Conservation (phyloP, 2,329 filamentous ascomycete genomes). For the Neopestalotiopsis sp. region DNA sequence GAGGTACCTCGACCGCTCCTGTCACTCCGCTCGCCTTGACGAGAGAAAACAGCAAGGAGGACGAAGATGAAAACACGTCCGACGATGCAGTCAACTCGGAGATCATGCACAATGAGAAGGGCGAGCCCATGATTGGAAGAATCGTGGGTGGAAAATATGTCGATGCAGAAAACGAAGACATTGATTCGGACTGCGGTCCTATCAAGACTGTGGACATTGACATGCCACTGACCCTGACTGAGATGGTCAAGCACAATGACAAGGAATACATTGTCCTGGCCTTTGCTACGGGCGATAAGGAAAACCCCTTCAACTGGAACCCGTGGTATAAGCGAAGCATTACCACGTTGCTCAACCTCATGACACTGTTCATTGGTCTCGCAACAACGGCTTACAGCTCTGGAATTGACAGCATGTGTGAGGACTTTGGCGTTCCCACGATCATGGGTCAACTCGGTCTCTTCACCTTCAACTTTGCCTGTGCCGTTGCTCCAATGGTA, state of each 20-base stretch:
- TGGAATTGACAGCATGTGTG: constrained; percentile 51
- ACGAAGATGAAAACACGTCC: constrained; percentile 10
- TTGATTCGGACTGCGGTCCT: constrained; percentile 40
- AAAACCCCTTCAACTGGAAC: constrained; percentile 60
- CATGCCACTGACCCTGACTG: constrained; percentile 53
- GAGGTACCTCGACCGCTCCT: constrained; percentile 5
- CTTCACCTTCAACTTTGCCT: constrained; percentile 55
- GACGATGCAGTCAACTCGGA: constrained; percentile 9
- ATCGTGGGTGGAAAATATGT: constrained; percentile 45
- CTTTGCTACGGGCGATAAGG: constrained; percentile 50
- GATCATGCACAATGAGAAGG: constrained; percentile 23
- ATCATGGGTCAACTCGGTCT: constrained; percentile 54
- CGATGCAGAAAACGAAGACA: constrained; percentile 37
- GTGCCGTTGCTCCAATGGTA: constrained; percentile 52
- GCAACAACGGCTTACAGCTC: constrained; percentile 60
- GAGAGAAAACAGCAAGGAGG: constrained; percentile 10
- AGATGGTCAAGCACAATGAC: constrained; percentile 46
- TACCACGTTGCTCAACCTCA: constrained; percentile 52
- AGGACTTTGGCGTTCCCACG: constrained; percentile 46
- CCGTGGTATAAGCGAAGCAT: constrained; percentile 49
- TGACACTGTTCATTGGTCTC: constrained; percentile 60
- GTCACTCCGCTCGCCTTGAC: not conserved
- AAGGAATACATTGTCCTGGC: constrained; percentile 51
- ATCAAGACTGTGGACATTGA: constrained; percentile 51
- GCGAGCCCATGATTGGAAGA: constrained; percentile 33